Evolutionary conservation across 257 asterid species (phyloP), one percentile per base, ranked within the genome.

Genomic region (Solanum rostratum): DNA sequence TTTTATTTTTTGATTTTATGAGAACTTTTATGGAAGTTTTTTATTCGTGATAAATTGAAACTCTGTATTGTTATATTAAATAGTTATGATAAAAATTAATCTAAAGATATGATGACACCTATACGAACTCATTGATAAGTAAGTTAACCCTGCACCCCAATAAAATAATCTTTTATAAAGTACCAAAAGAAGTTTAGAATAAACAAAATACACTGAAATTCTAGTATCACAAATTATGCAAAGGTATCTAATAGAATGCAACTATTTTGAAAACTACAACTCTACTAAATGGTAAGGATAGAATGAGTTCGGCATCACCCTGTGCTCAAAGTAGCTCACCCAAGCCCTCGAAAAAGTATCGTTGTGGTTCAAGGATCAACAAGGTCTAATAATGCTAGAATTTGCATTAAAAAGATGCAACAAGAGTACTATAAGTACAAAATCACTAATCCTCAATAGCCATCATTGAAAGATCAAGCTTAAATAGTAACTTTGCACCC

Each of bases 31-130:
- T 22, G 66, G 3, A 59, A 59, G 27, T 59, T 8, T n/a, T 59
- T 22, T 2, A n/a, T 59, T 22, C 22, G 30, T 59, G 33, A 59
- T 59, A 22, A 59, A 59, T 59, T 59, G 16, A 59, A 59, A n/a
- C 22, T 59, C 0, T 10, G 7, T 22, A 59, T 59, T 22, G 24
- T 2, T 55, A 19, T 2, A 50, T 55, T 55, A 19, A 55, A 18
- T 55, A 18, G 24, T 55, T 0, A 54, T 0, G 24, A 19, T 55
- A 19, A 55, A 0, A 55, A 18, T 18, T n/a, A n/a, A n/a, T 55
- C 0, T 19, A 19, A 54, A 22, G 24, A 2, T 22, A 54, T 54
- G 22, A 18, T 54, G 60, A 1, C 60, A 54, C 60, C 0, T 7
- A 54, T 0, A 18, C 60, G 24, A 54, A 19, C 60, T 54, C 60